Conservation (phyloP, 164 flowering plant species). For the Annona squamosa region DNA sequence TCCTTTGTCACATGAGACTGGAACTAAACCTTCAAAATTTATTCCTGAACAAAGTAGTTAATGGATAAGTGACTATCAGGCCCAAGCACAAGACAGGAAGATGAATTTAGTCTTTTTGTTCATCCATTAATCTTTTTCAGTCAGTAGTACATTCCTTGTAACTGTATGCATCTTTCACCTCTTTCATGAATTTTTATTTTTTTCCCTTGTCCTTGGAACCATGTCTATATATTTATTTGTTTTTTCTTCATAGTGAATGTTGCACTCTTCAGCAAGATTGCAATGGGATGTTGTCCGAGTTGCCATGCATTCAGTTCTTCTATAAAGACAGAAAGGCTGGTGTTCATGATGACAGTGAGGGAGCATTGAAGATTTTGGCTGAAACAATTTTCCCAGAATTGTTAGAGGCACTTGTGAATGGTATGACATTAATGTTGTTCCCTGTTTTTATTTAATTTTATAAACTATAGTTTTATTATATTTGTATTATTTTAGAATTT, state of each 20-base stretch:
- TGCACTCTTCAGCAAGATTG: conserved; percentile 40
- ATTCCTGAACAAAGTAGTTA: too few species aligned
- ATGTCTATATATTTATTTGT: neutral
- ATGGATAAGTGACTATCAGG: too few species aligned
- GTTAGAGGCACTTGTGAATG: conserved; percentile 67
- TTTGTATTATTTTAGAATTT: neutral
- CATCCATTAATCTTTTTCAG: too few species aligned
- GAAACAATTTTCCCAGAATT: conserved; percentile 58
- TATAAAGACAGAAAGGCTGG: conserved; percentile 29
- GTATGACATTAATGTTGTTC: conserved; percentile 24
- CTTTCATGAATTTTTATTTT: conserved; percentile 34
- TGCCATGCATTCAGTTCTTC: conserved; percentile 68
- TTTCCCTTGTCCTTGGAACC: conserved; percentile 36
- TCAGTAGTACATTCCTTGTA: too few species aligned
- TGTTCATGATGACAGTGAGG: conserved; percentile 29
- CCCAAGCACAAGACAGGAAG: too few species aligned
- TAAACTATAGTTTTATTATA: neutral
- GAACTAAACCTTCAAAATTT: too few species aligned
- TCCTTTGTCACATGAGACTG: too few species aligned
- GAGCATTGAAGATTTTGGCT: conserved; percentile 39
- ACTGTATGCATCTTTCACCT: conserved; percentile 8
- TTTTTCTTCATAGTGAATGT: conserved; percentile 46
- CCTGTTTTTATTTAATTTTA: neutral
- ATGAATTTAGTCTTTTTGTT: too few species aligned
- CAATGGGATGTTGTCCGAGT: conserved; percentile 25